Evolutionary conservation across 768 basidiomycete genomes (phyloP).

Genomic region (Chalciporus piperatus): DNA sequence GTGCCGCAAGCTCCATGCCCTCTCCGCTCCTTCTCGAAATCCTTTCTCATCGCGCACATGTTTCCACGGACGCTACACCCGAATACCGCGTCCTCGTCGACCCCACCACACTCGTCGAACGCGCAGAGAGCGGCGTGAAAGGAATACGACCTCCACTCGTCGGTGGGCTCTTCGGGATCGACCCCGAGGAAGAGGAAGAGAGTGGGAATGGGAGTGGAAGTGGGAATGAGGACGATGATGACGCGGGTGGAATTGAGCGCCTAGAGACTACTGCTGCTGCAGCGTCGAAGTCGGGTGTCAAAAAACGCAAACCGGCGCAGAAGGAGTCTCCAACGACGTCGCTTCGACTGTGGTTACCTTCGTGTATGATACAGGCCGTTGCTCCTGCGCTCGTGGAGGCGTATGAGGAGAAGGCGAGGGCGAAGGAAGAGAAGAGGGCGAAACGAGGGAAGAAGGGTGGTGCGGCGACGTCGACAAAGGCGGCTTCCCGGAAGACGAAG

Average conservation of each 20-base stretch:
- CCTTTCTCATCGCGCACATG: slow-evolving; percentile 61
- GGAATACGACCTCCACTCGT: slow-evolving; percentile 51
- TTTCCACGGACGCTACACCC: slow-evolving; percentile 63
- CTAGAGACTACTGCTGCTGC: slow-evolving; percentile 26
- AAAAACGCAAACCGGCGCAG: slow-evolving; percentile 21
- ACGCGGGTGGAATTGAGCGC: slow-evolving; percentile 15
- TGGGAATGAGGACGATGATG: slow-evolving; percentile 43
- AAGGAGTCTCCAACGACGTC: slow-evolving; percentile 45
- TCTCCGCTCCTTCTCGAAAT: slow-evolving; percentile 59
- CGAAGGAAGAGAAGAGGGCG: slow-evolving; percentile 43
- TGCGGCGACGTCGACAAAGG: slow-evolving; percentile 1
- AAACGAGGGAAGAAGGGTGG: slow-evolving; percentile 20
- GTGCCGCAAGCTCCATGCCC: slow-evolving; percentile 29
- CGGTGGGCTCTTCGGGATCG: slow-evolving; percentile 37
- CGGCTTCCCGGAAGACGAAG: neutral
- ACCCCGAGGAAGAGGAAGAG: slow-evolving; percentile 48
- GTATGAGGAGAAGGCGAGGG: slow-evolving; percentile 57
- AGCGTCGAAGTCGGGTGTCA: slow-evolving; percentile 17
- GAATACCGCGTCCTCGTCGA: slow-evolving; percentile 83
- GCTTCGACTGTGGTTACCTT: slow-evolving; percentile 79
- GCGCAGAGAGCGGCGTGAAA: slow-evolving; percentile 64
- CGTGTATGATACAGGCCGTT: slow-evolving; percentile 66
- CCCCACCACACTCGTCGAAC: slow-evolving; percentile 60
- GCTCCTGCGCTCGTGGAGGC: slow-evolving; percentile 63
- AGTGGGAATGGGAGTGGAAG: slow-evolving; percentile 45